phyloP scores from a whole-genome alignment of 768 basidiomycete genomes.

The Russula foetens region DNA sequence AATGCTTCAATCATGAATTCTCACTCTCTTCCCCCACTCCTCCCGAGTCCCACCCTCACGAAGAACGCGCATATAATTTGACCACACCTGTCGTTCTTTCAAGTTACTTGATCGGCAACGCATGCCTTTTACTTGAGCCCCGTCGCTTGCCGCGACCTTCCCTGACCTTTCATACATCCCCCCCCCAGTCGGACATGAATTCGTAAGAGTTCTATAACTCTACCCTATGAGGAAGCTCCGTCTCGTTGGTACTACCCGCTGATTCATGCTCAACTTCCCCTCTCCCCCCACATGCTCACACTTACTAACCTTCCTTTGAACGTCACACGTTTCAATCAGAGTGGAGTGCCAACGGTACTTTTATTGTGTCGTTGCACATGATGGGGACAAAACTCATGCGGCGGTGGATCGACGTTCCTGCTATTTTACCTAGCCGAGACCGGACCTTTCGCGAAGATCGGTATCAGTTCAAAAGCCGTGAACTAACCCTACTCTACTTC shows the following conservation, averaged over 20 bases:
- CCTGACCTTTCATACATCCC: neutral
- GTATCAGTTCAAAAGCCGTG: neutral
- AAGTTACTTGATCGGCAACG: slow-evolving; percentile 2
- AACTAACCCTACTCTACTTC: neutral
- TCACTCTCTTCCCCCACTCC: too few species aligned
- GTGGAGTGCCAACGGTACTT: neutral
- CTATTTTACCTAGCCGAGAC: neutral
- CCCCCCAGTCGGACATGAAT: neutral
- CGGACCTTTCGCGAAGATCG: neutral
- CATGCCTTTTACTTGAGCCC: neutral
- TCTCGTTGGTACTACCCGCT: neutral
- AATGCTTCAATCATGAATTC: too few species aligned
- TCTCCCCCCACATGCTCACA: neutral
- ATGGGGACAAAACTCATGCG: too few species aligned
- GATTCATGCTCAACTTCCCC: neutral
- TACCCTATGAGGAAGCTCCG: slow-evolving; percentile 1
- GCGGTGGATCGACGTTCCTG: neutral
- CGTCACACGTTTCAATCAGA: neutral
- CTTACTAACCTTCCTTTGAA: neutral
- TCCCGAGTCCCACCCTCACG: too few species aligned
- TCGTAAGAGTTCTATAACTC: neutral
- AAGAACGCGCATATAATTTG: neutral
- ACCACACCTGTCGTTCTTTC: neutral
- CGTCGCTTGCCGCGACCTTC: neutral
- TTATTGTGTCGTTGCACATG: neutral